Evolutionary conservation across 2,329 filamentous ascomycete species (phyloP).

Genomic region (Penicillium sclerotigenum): DNA sequence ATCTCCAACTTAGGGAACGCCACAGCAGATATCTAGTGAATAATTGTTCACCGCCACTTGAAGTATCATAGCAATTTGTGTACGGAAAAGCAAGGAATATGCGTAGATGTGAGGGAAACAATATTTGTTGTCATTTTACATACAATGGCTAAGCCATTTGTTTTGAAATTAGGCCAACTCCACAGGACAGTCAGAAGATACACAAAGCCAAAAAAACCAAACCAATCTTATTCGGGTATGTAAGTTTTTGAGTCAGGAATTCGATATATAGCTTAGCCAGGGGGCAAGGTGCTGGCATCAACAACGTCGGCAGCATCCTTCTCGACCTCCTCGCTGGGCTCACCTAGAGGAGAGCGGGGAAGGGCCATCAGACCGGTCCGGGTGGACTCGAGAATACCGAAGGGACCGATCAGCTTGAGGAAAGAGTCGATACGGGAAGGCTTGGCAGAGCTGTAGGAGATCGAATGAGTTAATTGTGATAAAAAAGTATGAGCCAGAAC

Average conservation of each 20-base stretch:
- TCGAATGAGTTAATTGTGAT: slow-evolving; percentile 3
- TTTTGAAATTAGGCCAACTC: slow-evolving; percentile 10
- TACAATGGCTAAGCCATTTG: slow-evolving; percentile 7
- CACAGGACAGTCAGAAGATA: slow-evolving; percentile 9
- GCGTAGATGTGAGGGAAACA: neutral
- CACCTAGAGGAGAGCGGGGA: slow-evolving; percentile 83
- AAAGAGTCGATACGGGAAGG: slow-evolving; percentile 92
- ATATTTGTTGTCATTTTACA: slow-evolving; percentile 13
- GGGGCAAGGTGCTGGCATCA: slow-evolving; percentile 88
- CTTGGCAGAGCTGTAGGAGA: slow-evolving; percentile 71
- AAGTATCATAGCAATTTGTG: neutral
- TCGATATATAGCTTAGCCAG: slow-evolving; percentile 60
- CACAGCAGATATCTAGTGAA: neutral
- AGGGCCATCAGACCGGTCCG: slow-evolving; percentile 96
- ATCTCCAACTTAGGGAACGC: neutral
- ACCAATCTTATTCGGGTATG: slow-evolving; percentile 23
- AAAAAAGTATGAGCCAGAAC: neutral
- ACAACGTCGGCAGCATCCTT: slow-evolving; percentile 95
- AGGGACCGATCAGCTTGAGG: slow-evolving; percentile 90
- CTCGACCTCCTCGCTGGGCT: slow-evolving; percentile 66
- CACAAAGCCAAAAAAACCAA: slow-evolving; percentile 15
- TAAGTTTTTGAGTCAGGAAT: slow-evolving; percentile 21
- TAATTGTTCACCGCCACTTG: neutral
- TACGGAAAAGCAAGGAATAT: neutral
- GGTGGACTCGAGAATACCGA: slow-evolving; percentile 94